Evolutionary conservation across 2,329 filamentous ascomycete genomes (phyloP).

Genomic region (Aspergillus neoniger): DNA sequence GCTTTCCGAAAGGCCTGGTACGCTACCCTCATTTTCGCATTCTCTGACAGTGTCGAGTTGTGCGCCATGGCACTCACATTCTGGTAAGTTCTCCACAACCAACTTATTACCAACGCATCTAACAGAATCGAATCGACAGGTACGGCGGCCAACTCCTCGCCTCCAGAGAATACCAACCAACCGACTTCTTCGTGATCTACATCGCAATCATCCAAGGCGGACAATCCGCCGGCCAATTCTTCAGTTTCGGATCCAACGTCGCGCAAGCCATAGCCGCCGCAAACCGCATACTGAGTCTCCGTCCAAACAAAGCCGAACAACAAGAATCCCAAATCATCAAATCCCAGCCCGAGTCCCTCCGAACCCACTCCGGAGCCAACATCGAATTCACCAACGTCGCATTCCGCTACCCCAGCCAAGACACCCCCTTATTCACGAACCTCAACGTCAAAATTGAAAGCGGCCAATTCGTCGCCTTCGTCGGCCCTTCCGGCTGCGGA

Average conservation of each 20-base stretch:
- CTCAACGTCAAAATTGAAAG: conserved; percentile 38
- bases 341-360: neutral
- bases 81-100: conserved; percentile 45
- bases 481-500: conserved; percentile 52
- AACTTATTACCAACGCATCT: too few relatives aligned
- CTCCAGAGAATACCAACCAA: conserved; percentile 50
- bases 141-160: conserved; percentile 60
- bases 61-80: conserved; percentile 64
- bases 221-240: conserved; percentile 66
- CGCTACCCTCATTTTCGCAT: conserved; percentile 66
- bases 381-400: conserved; percentile 5
- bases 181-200: conserved; percentile 61
- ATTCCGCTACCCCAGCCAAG: conserved; percentile 26
- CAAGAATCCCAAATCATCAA: neutral
- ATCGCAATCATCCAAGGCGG: conserved; percentile 68
- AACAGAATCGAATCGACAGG: neutral
- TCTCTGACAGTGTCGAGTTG: conserved; percentile 67
- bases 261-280: conserved; percentile 41
- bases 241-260: conserved; percentile 63
- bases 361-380: neutral
- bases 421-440: conserved; percentile 7
- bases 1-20: conserved; percentile 65
- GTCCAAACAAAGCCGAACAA: conserved; percentile 20
- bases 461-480: conserved; percentile 50
- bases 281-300: conserved; percentile 38